Evolutionary conservation across 805 yeast species (phyloP), one percentile per base, ranked within the genome.

Genomic region (Saturnispora galanensis): DNA sequence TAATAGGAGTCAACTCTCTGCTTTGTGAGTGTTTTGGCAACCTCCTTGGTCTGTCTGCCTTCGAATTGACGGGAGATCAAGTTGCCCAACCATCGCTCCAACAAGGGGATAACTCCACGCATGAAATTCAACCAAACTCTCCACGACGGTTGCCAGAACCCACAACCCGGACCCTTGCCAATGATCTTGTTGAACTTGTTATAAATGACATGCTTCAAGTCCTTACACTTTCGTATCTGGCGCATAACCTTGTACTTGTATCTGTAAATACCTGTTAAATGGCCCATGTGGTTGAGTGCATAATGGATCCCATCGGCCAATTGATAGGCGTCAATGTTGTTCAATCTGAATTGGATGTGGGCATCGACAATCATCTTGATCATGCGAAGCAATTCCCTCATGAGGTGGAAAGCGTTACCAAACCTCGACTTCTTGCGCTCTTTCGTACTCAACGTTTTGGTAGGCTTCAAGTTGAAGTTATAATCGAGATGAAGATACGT

Each of bases 131-230:
- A 68, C 99, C 98, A 93, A 1, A 89, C 90, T 53, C 96, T 69
- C 98, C 97, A 93, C 1, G 96, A 85, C 0, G 98, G 98, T 58
- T 93, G 97, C 99, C 99, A 93, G 61, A 93, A 84, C 1, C 99
- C 99, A 67, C 95, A 85, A 0, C 98, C 98, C 1, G 98, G 97
- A 2, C 98, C 98, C 58, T 90, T 93, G 0, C 97, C 97, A 21
- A 93, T 84, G n/a, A 76, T 68, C 32, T 72, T 70, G 57, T 93
- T 93, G 66, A 93, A 93, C 49, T 82, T 70, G 51, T 85, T 73
- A 58, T 93, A 93, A 1, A 93, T 82, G 6, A 90, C 80, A 59
- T 93, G 98, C 63, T 93, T 93, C 55, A 93, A 66, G 63, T 93
- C 98, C 60, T 93, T 93, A 61, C 97, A 88, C 2, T 95, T 89